A percentile compares a stretch with the other conserved stretches of the same genome.
These are phyloP conservation scores for Talaromyces sp. DNA, from an alignment of 2,329 filamentous ascomycete genomes.

Conservation along the genomic window DNA sequence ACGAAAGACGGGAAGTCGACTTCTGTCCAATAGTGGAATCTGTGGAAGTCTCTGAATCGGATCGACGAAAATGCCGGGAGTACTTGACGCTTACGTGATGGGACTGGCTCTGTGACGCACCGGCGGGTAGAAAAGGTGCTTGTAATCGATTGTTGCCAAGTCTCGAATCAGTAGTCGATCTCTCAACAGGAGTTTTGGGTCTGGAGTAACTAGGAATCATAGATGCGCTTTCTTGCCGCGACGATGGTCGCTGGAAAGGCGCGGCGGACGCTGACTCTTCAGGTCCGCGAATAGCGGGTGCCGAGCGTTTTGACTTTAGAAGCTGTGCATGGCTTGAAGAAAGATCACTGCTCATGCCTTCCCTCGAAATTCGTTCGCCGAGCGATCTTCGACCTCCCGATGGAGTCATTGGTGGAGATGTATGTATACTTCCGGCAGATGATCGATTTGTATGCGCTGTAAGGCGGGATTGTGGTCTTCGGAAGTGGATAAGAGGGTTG, in stretches of 20 bases:
- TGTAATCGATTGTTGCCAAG: constrained; percentile 53
- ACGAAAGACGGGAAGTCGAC: constrained; percentile 37
- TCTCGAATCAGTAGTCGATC: constrained; percentile 38
- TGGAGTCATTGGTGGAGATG: constrained; percentile 52
- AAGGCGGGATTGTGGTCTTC: constrained; percentile 62
- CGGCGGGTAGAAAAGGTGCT: constrained; percentile 73
- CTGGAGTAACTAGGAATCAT: constrained; percentile 38
- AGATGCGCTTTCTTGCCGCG: constrained; percentile 32
- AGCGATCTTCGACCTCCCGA: constrained; percentile 58
- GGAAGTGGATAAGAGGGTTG: constrained; percentile 59
- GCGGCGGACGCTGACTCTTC: constrained; percentile 27
- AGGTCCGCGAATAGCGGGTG: constrained; percentile 51
- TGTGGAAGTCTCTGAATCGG: constrained; percentile 68
- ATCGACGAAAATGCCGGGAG: constrained; percentile 67
- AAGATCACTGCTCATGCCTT: constrained; percentile 36
- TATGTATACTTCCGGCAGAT: constrained; percentile 52
- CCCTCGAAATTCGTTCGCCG: constrained; percentile 37
- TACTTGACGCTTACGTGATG: constrained; percentile 71
- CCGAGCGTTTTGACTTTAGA: constrained; percentile 56
- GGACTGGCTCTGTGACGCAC: constrained; percentile 65
- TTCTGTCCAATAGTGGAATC: constrained; percentile 44
- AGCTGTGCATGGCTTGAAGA: constrained; percentile 52
- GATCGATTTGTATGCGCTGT: constrained; percentile 63
- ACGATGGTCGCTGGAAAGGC: constrained; percentile 34
- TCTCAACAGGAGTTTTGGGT: constrained; percentile 68